A percentile compares a stretch with the other conserved stretches of the same genome.
These are phyloP conservation scores for Paramecium primaurelia DNA, from an alignment of 73 alveolate genomes.

Conservation along the genomic window DNA sequence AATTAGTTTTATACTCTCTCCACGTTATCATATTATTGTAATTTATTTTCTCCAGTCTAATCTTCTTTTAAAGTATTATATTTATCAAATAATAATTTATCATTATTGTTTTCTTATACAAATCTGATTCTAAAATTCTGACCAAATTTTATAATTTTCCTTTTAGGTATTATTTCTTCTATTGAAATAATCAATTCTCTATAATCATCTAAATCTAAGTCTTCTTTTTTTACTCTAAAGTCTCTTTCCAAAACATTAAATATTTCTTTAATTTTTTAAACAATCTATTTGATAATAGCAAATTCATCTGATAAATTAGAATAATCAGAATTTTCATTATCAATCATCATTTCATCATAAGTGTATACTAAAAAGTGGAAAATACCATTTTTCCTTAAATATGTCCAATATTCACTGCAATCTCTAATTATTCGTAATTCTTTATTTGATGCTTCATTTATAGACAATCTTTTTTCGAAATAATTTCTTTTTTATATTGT, in stretches of 20 bases:
- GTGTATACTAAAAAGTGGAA: constrained; percentile 53
- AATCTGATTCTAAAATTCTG: constrained; percentile 10
- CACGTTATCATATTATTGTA: constrained; percentile 12
- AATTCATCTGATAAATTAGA: constrained; percentile 34
- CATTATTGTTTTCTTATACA: not conserved
- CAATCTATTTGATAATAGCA: constrained; percentile 29
- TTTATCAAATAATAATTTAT: not conserved
- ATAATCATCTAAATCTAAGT: constrained; percentile 19
- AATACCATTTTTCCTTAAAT: constrained; percentile 48
- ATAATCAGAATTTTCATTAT: constrained; percentile 24
- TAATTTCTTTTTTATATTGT: not conserved
- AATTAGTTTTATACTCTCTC: not conserved
- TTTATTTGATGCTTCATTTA: not conserved
- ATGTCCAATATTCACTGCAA: constrained; percentile 57
- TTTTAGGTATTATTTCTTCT: constrained; percentile 27
- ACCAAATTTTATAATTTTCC: constrained; percentile 18
- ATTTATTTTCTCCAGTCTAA: not conserved
- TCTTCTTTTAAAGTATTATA: constrained; percentile 22
- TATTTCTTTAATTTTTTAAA: not conserved
- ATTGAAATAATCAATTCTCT: constrained; percentile 28
- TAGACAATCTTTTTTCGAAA: not conserved
- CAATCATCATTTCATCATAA: constrained; percentile 49
- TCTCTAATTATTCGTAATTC: constrained; percentile 34
- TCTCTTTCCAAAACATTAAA: constrained; percentile 42
- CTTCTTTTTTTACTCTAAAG: constrained; percentile 31